Evolutionary conservation across 179 eudicot genomes (phyloP), one percentile per base, ranked within the genome.

Genomic region (Silene vulgaris): DNA sequence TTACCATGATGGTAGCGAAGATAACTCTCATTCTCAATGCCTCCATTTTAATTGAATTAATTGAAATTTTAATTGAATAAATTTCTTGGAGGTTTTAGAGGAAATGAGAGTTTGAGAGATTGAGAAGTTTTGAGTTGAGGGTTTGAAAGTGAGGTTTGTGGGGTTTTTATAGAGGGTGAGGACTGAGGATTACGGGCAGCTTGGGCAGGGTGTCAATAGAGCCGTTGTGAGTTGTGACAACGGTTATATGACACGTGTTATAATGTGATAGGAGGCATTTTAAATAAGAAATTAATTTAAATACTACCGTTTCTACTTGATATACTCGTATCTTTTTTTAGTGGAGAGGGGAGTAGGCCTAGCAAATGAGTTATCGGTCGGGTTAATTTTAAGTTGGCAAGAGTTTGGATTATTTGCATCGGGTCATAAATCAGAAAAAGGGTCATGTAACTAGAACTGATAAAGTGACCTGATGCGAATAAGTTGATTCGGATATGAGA

Each of bases 1-100:
- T 9, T 75, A 81, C 59, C 80, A 82, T 40, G 8, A 82, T 75
- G 5, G 56, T 60, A 17, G 74, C 74, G 74, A 82, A 69, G 3
- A 79, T 54, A 1, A 80, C 65, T 74, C 82, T 87, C 86, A 81
- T 76, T 74, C 79, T 87, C 84, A 75, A 77, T 68, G 87, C 79
- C 75, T 86, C 87, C 89, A 86, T 87, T 84, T 21, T 64, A 16
- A 20, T 20, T 17, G 17, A 54, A 17, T 65, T 13, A 8, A 17
- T 3, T 48, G 63, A 52, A 21, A 52, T 40, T 9, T 40, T 40
- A 11, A 40, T 40, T 40, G 48, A 40, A 40, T 40, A 7, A 8
- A 8, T 8, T 6, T 37, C 1, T 37, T 37, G 62, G n/a, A 20
- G 14, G 3, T 2, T 28, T 65, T 30, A 20, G 64, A 8, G 4